Evolutionary conservation across 78 protist species (phyloP), one percentile per base, ranked within the genome.

Genomic region (Speleostelium caveatum): DNA sequence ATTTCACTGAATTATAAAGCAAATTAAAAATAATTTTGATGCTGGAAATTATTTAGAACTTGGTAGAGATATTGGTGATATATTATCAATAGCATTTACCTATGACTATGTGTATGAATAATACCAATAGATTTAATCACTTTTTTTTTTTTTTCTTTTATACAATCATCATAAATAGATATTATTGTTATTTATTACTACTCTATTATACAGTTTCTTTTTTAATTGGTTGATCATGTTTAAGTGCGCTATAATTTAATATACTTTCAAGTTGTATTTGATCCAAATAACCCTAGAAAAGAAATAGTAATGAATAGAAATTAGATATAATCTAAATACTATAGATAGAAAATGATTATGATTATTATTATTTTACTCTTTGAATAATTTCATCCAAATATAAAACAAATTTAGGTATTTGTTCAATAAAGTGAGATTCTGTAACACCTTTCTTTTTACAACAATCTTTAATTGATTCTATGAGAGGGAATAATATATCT

Each of bases 401-500:
- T 69, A 69, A 69, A 39, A 83, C 75, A 83, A 83, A 69, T 59
- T 83, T 83, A 21, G 90, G 90, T 41, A 83, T 83, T 32, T 83
- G 90, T 69, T 83, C 90, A 8, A 83, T 83, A 10, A 69, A 56
- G 22, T 59, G 36, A 45, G 62, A 32, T 33, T 83, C 90, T 32
- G 90, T 69, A 6, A 83, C 90, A 21, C 73, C 78, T 24, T 83
- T 83, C n/a, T 83, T 83, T 49, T 83, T 83, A 69, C 90, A 83
- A 55, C 67, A 51, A 67, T 83, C 90, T 59, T 83, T 83, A 8
- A 83, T 39, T 39, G 77, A 69, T 58, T 83, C 90, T 41, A 41
- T 16, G 14, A 83, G 56, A 58, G 90, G 90, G 2, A 68, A 22
- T 28, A 83, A 28, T 33, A 83, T 41, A 38, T 83, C 90, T 30